Evolutionary conservation across 106 monocot genomes (phyloP).

Genomic region (Allium sativum): DNA sequence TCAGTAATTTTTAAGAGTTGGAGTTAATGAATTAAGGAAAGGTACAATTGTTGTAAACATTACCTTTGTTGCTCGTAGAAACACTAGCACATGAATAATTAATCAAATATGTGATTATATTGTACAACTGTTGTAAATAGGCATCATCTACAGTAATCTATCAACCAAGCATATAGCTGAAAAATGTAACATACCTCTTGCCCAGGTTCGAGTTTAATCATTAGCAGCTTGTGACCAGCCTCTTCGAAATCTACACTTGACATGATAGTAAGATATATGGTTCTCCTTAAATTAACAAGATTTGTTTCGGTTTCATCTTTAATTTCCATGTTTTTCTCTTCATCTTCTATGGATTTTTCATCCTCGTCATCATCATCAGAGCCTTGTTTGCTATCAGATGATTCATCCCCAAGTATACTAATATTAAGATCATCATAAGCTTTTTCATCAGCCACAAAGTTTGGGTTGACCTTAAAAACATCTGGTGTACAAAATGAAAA

Average conservation of each 20-base stretch:
- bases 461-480: conserved; percentile 69
- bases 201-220: conserved; percentile 84
- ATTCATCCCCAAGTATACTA: conserved; percentile 75
- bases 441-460: conserved; percentile 84
- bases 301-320: conserved; percentile 95
- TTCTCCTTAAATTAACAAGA: conserved; percentile 61
- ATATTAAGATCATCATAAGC: conserved; percentile 82
- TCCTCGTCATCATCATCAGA: conserved; percentile 71
- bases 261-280: conserved; percentile 80
- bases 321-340: conserved; percentile 65
- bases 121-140: no score
- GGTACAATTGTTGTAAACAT: no score
- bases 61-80: no score
- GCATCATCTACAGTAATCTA: no score
- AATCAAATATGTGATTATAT: no score
- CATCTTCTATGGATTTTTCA: conserved; percentile 68
- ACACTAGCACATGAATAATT: no score
- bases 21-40: no score
- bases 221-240: conserved; percentile 71
- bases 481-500: conserved; percentile 31
- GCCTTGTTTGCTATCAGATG: conserved; percentile 63
- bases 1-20: no score
- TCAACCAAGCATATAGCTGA: background rate
- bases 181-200: conserved; percentile 58
- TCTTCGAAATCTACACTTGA: conserved; percentile 84